Conservation (phyloP, 2,329 filamentous ascomycete species). For the Colletotrichum orchidophilum region DNA sequence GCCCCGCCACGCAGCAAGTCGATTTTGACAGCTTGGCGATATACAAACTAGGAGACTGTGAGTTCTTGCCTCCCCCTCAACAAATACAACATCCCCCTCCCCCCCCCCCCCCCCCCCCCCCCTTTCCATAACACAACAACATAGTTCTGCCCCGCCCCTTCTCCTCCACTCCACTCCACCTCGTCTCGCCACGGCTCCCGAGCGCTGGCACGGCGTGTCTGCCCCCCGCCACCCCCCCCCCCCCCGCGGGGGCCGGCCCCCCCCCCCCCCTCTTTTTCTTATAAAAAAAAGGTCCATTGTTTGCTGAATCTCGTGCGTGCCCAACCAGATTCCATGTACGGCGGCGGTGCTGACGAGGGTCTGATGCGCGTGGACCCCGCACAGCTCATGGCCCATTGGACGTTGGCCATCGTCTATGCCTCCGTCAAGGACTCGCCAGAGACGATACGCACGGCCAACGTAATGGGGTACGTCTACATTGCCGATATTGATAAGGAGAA, state of each 20-base stretch:
- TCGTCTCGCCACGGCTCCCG: too few relatives aligned
- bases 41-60: slow-evolving; percentile 74
- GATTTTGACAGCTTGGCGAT: slow-evolving; percentile 79
- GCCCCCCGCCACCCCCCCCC: too few relatives aligned
- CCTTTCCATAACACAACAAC: too few relatives aligned
- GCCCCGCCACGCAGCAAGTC: slow-evolving; percentile 86
- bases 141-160: too few relatives aligned
- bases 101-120: too few relatives aligned
- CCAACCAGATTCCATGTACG: slow-evolving; percentile 41
- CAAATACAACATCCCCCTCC: too few relatives aligned
- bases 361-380: slow-evolving; percentile 74
- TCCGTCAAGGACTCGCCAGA: slow-evolving; percentile 74
- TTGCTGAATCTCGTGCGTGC: not conserved
- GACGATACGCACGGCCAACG: slow-evolving; percentile 79
- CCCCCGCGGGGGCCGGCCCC: too few relatives aligned
- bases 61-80: slow-evolving; percentile 35
- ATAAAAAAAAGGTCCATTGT: not conserved
- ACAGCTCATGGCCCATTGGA: slow-evolving; percentile 78
- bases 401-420: slow-evolving; percentile 87
- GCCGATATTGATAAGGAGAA: slow-evolving; percentile 89
- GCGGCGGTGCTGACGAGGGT: slow-evolving; percentile 45
- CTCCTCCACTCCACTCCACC: too few relatives aligned
- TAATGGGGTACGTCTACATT: slow-evolving; percentile 94
- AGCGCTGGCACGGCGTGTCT: too few relatives aligned
- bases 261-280: too few relatives aligned